Base-by-base conservation (phyloP, 257 asterid genomes). In the Capsicum pubescens region DNA sequence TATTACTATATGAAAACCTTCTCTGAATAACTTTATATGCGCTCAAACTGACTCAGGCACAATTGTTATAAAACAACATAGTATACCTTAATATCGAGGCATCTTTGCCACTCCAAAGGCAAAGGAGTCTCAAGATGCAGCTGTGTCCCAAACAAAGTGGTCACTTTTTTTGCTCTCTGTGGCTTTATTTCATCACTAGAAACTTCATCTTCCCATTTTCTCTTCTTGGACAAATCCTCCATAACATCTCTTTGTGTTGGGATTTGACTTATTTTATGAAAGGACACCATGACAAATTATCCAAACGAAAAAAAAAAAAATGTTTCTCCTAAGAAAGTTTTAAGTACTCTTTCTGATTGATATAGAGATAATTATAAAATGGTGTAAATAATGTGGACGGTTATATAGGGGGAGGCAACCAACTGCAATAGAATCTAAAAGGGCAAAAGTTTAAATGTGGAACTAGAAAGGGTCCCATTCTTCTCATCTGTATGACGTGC, bases 21-120 rank as follows among this genome's bases (percentile, higher is more conserved):
- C 8, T 60, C 32, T 26, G 1, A 26, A 26, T 26, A 26, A 26
- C 1, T 21, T 63, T 21, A 48, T 3, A 48, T 3, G 9, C 19
- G 5, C 6, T 1, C 59, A 79, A 35, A 1, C 57, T 59, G 48
- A 21, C 21, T 14, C 0, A 1, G 15, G 14, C 36, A 60, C 0
- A 3, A 46, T 57, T 10, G 17, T 39, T 21, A 39, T 0, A 0
- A 14, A 14, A 4, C 36, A 8, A 68, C 39, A 8, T 3, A 69
- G 35, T 11, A 17, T 80, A 93, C 97, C 97, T 90, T 91, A 71
- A 90, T 88, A 64, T 93, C 95, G 12, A 93, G 97, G 52, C 94
- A 92, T 66, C 92, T 84, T 84, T 93, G 97, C 97, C 97, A 91
- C 80, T 93, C 97, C 56, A 86, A 80, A 56, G 97, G 91, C 4